Conservation (phyloP, 164 flowering plant species). For the Akebia trifoliata region DNA sequence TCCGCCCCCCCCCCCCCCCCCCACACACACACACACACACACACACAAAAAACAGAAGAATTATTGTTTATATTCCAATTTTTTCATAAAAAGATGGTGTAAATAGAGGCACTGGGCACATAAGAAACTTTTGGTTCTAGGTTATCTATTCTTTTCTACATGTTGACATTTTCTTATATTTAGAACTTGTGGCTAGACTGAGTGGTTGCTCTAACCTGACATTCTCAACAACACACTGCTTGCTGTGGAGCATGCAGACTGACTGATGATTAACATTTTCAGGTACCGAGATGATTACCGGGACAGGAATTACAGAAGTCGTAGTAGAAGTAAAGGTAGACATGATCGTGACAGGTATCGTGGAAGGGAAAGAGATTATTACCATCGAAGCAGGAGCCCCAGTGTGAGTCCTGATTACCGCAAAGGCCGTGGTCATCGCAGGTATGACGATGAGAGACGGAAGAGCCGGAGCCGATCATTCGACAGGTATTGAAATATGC, state of each 20-base stretch:
- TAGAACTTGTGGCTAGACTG: neutral
- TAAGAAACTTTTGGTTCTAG: no score
- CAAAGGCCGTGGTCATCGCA: conserved; percentile 49
- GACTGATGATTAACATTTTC: conserved; percentile 6
- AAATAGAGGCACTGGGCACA: no score
- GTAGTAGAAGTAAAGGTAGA: conserved; percentile 73
- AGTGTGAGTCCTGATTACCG: conserved; percentile 63
- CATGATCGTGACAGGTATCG: conserved; percentile 61
- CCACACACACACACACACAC: no score
- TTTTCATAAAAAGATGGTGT: no score
- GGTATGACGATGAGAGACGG: conserved; percentile 51
- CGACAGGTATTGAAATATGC: conserved; percentile 40
- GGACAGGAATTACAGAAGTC: conserved; percentile 43
- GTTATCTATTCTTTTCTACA: neutral
- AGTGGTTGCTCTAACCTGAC: neutral
- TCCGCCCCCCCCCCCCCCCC: no score
- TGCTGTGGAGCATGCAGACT: neutral
- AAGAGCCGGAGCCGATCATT: conserved; percentile 45
- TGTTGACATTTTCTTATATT: neutral
- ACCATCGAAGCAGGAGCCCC: conserved; percentile 67
- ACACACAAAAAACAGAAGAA: no score
- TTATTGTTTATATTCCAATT: no score
- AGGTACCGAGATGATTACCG: conserved; percentile 40
- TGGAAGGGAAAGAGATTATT: conserved; percentile 61
- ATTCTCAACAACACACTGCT: neutral